Percentiles rank a stretch among this genome's conserved stretches.
phyloP scores from a whole-genome alignment of 2,329 filamentous ascomycete genomes.

The Parascedosporium putredinis region DNA sequence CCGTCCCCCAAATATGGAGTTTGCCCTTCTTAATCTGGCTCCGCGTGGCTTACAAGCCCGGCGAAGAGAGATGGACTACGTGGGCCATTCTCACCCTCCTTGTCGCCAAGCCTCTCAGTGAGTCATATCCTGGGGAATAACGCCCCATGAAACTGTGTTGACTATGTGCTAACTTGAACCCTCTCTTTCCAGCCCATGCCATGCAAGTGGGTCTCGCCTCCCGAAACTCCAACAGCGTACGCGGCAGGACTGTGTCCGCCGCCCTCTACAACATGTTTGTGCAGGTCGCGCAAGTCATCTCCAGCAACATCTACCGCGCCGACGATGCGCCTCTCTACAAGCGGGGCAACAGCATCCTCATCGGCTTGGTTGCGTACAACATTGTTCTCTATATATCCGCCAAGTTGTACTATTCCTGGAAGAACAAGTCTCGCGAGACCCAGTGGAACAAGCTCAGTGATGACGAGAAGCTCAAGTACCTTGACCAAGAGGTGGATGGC shows the following conservation, averaged over 20 bases:
- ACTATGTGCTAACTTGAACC: no score
- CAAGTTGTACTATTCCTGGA: conserved; percentile 40
- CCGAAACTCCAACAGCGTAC: conserved; percentile 47
- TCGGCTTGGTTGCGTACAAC: conserved; percentile 36
- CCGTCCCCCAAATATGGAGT: conserved; percentile 39
- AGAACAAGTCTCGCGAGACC: conserved; percentile 33
- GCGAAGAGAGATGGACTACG: conserved; percentile 21
- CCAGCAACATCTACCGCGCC: conserved; percentile 30
- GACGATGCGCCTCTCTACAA: conserved; percentile 21
- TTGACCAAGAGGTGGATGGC: conserved; percentile 27
- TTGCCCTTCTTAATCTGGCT: conserved; percentile 42
- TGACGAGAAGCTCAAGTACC: conserved; percentile 24
- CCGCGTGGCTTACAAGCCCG: conserved; percentile 17
- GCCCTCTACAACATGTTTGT: conserved; percentile 43
- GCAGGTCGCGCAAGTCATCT: conserved; percentile 21
- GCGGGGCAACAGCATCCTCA: conserved; percentile 38
- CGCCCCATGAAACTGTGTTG: no score
- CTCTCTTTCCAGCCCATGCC: conserved; percentile 27
- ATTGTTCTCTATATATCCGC: conserved; percentile 35
- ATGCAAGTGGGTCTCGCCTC: conserved; percentile 47
- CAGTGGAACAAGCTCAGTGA: conserved; percentile 37
- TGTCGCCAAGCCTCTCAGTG: conserved; percentile 23
- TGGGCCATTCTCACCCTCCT: conserved; percentile 24
- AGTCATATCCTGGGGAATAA: conserved; percentile 8
- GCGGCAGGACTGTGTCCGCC: conserved; percentile 46